Conservation (phyloP, 2,329 filamentous ascomycete genomes). For the Aspergillus aculeatus region DNA sequence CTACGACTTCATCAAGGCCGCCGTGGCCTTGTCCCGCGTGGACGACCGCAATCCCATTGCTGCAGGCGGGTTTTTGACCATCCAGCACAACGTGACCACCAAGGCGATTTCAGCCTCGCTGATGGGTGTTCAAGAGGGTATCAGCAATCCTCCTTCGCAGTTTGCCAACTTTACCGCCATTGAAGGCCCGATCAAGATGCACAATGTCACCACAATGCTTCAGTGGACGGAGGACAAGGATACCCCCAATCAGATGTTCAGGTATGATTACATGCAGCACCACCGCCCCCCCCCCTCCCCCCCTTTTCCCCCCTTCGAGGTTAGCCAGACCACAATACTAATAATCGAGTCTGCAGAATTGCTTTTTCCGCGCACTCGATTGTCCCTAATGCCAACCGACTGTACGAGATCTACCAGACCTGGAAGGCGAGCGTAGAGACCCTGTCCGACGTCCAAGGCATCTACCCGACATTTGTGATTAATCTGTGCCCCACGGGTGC, state of each 20-base stretch:
- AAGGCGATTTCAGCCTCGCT: slow-evolving; percentile 23
- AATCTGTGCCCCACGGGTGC: slow-evolving; percentile 32
- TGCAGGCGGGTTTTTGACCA: slow-evolving; percentile 34
- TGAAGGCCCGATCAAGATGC: slow-evolving; percentile 18
- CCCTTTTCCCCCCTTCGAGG: too few relatives aligned
- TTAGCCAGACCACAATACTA: too few relatives aligned
- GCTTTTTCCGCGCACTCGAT: slow-evolving; percentile 41
- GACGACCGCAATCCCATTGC: slow-evolving; percentile 23
- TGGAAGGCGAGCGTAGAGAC: slow-evolving; percentile 38
- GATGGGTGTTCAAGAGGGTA: slow-evolving; percentile 37
- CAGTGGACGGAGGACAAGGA: slow-evolving; percentile 29
- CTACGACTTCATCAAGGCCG: slow-evolving; percentile 28
- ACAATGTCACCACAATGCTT: slow-evolving; percentile 30
- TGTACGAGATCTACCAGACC: slow-evolving; percentile 33
- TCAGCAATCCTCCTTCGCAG: slow-evolving; percentile 31
- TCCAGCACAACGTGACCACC: slow-evolving; percentile 28
- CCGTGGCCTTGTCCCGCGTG: slow-evolving; percentile 27
- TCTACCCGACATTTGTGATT: slow-evolving; percentile 40
- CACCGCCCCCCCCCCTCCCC: too few relatives aligned
- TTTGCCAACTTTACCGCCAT: slow-evolving; percentile 36
- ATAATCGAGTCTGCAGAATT: slow-evolving; percentile 13
- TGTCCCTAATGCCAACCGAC: slow-evolving; percentile 32
- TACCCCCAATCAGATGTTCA: slow-evolving; percentile 38
- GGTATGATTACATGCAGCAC: slow-evolving; percentile 23
- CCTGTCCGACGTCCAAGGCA: slow-evolving; percentile 37